A percentile compares a stretch with the other conserved stretches of the same genome.
phyloP scores from a whole-genome alignment of 805 yeast genomes.

The Schizosaccharomyces octosporus region DNA sequence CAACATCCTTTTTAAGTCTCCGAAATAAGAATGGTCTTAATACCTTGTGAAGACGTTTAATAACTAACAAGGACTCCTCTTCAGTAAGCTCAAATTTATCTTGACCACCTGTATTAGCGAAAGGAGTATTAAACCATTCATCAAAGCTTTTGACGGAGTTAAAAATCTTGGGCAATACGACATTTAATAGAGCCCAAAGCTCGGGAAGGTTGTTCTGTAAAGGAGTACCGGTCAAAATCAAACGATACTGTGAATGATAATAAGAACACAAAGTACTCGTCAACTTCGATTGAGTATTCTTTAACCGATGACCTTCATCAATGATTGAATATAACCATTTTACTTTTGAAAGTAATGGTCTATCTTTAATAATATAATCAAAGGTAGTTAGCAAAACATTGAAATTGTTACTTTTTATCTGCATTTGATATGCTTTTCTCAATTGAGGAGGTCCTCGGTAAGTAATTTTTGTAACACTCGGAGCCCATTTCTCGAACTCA shows the following conservation, averaged over 20 bases:
- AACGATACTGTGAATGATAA: slow-evolving; percentile 63
- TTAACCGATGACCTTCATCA: slow-evolving; percentile 97
- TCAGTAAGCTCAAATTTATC: slow-evolving; percentile 82
- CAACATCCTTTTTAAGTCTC: slow-evolving; percentile 90
- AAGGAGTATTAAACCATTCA: slow-evolving; percentile 96
- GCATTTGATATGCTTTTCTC: slow-evolving; percentile 49
- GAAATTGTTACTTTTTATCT: slow-evolving; percentile 54
- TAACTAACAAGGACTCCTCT: slow-evolving; percentile 84
- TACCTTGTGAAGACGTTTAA: slow-evolving; percentile 86
- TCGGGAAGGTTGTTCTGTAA: slow-evolving; percentile 87
- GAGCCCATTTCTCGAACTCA: slow-evolving; percentile 96
- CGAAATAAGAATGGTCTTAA: slow-evolving; percentile 79
- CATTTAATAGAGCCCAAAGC: slow-evolving; percentile 84
- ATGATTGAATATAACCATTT: slow-evolving; percentile 95
- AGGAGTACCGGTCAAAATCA: slow-evolving; percentile 92
- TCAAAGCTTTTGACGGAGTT: slow-evolving; percentile 90
- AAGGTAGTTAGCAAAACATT: slow-evolving; percentile 79
- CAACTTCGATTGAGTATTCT: slow-evolving; percentile 70
- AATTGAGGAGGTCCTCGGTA: slow-evolving; percentile 81
- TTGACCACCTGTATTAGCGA: slow-evolving; percentile 84
- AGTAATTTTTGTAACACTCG: slow-evolving; percentile 49
- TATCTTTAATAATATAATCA: slow-evolving; percentile 81
- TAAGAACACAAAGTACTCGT: slow-evolving; percentile 62
- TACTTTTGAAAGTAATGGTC: slow-evolving; percentile 49
- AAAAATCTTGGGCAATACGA: slow-evolving; percentile 85